phyloP scores from a whole-genome alignment of 108 stramenopile species.

The Skeletonema potamos region DNA sequence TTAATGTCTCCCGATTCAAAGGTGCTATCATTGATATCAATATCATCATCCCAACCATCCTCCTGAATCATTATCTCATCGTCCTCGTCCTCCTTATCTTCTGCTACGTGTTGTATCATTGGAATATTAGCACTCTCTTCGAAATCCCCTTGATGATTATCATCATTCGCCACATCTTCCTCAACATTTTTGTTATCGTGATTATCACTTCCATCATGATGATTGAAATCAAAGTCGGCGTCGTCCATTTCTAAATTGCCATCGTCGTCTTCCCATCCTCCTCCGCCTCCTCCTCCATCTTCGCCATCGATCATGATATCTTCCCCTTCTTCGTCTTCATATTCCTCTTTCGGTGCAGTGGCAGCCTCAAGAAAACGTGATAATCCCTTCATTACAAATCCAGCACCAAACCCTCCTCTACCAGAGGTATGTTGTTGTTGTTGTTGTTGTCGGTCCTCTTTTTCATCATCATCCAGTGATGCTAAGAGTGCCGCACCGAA shows the following conservation, averaged over 20 bases:
- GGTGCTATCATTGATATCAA: background rate
- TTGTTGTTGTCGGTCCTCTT: background rate
- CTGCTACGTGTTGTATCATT: background rate
- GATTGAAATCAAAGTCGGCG: background rate
- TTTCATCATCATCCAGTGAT: conserved; percentile 24
- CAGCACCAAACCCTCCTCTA: conserved; percentile 29
- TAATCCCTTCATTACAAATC: conserved; percentile 47
- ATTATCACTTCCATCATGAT: background rate
- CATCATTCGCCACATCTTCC: background rate
- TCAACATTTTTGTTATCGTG: background rate
- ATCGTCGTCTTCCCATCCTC: conserved; percentile 11
- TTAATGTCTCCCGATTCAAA: background rate
- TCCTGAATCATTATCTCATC: background rate
- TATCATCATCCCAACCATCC: conserved; percentile 7
- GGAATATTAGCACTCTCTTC: background rate
- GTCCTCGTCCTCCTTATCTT: background rate
- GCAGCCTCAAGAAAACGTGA: conserved; percentile 44
- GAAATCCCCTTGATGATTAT: background rate
- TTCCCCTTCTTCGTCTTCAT: conserved; percentile 6
- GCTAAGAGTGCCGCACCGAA: conserved; percentile 44
- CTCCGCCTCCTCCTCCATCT: conserved; percentile 15
- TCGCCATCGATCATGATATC: background rate
- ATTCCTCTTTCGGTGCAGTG: conserved; percentile 23
- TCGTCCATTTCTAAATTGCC: conserved; percentile 13
- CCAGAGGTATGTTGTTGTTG: background rate